phyloP scores from a whole-genome alignment of 2,329 filamentous ascomycete species.

The Hirsutella thompsonii region DNA sequence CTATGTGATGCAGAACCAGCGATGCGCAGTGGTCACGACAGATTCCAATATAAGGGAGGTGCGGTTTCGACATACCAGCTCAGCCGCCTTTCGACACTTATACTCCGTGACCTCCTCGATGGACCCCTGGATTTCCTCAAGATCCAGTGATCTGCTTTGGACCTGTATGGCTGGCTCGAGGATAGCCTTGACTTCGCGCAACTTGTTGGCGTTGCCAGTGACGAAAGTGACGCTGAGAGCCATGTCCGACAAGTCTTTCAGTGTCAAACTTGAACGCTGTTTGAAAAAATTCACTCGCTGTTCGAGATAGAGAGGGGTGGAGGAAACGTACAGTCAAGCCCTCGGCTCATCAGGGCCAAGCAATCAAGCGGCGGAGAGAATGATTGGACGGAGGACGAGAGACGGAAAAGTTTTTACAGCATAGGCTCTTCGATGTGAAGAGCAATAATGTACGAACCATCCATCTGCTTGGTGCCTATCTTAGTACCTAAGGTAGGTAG shows the following conservation, averaged over 20 bases:
- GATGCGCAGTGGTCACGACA: background rate
- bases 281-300: no score
- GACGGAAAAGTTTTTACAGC: no score
- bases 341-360: no score
- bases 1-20: no score
- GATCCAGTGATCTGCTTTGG: constrained; percentile 60
- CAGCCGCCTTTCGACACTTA: constrained; percentile 75
- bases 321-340: no score
- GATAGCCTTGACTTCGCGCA: constrained; percentile 80
- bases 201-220: constrained; percentile 90
- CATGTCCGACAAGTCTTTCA: constrained; percentile 24
- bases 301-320: background rate
- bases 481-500: no score
- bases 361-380: no score
- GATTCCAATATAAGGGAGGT: background rate
- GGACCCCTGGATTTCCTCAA: constrained; percentile 83
- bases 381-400: no score
- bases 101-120: constrained; percentile 84
- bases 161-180: constrained; percentile 63
- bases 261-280: no score
- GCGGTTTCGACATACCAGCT: constrained; percentile 38
- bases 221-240: constrained; percentile 67
- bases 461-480: no score
- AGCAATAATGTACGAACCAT: no score
- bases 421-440: no score